Conservation (phyloP, 2,329 filamentous ascomycete genomes). For the Verticillium dahliae region DNA sequence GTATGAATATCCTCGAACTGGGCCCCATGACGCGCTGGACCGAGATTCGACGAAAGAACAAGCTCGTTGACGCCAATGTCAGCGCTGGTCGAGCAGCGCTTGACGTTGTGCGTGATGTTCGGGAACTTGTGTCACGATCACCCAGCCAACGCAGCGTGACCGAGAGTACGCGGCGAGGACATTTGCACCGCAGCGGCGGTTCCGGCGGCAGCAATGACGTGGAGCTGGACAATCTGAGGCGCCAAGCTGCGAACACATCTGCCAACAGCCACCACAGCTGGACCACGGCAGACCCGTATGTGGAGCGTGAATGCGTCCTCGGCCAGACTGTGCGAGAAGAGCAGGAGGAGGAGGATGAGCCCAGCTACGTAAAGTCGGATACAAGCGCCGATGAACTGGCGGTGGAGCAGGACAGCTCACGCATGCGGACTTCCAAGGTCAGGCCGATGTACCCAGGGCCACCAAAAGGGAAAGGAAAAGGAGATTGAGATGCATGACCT, state of each 20-base stretch:
- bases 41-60: constrained; percentile 60
- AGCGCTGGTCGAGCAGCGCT: constrained; percentile 24
- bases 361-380: constrained; percentile 4
- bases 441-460: constrained; percentile 3
- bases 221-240: constrained; percentile 19
- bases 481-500: not conserved
- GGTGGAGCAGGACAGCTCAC: constrained; percentile 5
- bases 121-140: constrained; percentile 16
- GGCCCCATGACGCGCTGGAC: constrained; percentile 64
- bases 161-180: not conserved
- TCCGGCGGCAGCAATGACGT: constrained; percentile 13
- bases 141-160: constrained; percentile 4
- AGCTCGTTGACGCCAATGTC: constrained; percentile 41
- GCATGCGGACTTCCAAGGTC: constrained; percentile 10
- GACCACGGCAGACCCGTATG: constrained; percentile 14
- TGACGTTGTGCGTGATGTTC: constrained; percentile 16
- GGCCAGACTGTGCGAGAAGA: constrained; percentile 29
- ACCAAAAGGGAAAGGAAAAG: not conserved
- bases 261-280: constrained; percentile 11
- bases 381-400: not conserved
- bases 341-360: constrained; percentile 14
- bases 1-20: constrained; percentile 66
- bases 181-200: constrained; percentile 5
- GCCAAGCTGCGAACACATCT: not conserved
- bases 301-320: constrained; percentile 28